A percentile compares a stretch with the other conserved stretches of the same genome.
These are phyloP conservation scores for Candida neerlandica DNA, from an alignment of 1,139 yeast genomes.

Conservation along the genomic window DNA sequence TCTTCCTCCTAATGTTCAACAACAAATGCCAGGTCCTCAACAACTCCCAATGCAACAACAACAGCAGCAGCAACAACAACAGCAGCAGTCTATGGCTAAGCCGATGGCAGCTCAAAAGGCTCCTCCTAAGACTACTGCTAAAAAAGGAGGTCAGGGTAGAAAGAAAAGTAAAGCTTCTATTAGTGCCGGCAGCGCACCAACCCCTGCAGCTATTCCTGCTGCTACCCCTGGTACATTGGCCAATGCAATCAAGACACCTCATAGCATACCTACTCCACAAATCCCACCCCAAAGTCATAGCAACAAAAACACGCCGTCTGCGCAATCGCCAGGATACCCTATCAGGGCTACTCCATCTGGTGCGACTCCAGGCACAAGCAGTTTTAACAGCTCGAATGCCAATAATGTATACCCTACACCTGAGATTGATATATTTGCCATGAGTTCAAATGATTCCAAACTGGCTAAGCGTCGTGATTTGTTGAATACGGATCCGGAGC, in stretches of 20 bases:
- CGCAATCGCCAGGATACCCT: conserved; percentile 38
- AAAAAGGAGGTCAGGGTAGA: conserved; percentile 18
- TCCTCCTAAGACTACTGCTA: conserved; percentile 12
- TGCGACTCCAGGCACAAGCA: conserved; percentile 13
- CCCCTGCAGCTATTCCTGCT: conserved; percentile 24
- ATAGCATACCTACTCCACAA: conserved; percentile 49
- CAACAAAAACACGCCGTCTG: conserved; percentile 46
- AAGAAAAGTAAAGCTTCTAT: conserved; percentile 33
- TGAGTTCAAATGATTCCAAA: conserved; percentile 36
- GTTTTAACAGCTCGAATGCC: conserved; percentile 2
- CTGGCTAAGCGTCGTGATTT: conserved; percentile 50
- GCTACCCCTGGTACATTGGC: conserved; percentile 47
- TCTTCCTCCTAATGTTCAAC: conserved; percentile 12
- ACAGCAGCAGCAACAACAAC: too few species aligned
- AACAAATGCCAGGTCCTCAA: conserved; percentile 16
- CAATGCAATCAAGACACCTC: conserved; percentile 47
- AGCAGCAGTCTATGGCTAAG: conserved; percentile 18
- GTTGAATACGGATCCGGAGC: conserved; percentile 48
- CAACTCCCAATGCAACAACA: conserved; percentile 18
- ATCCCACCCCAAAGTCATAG: conserved; percentile 36
- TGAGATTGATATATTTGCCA: conserved; percentile 28
- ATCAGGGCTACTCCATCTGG: conserved; percentile 13
- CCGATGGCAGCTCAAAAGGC: conserved; percentile 16
- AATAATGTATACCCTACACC: conserved; percentile 22
- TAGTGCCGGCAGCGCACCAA: conserved; percentile 18